A percentile compares a stretch with the other conserved stretches of the same genome.
phyloP scores from a whole-genome alignment of 495 filamentous ascomycete genomes.

The Barbatosphaeria neglecta region DNA sequence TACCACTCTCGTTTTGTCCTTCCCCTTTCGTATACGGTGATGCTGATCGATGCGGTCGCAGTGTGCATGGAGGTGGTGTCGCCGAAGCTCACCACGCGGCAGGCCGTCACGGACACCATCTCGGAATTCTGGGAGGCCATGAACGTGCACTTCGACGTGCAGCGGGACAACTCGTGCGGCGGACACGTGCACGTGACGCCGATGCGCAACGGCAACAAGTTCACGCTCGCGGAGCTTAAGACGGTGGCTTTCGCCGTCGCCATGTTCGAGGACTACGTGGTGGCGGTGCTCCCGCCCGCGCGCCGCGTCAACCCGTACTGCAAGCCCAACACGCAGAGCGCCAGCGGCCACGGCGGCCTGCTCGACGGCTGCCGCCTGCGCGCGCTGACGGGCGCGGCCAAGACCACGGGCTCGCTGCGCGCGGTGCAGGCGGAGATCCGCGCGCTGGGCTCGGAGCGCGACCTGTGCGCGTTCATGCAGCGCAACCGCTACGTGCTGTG shows the following conservation, averaged over 20 bases:
- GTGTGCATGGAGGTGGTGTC: slow-evolving; percentile 13
- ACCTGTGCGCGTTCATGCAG: slow-evolving; percentile 9
- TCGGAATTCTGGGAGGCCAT: slow-evolving; percentile 11
- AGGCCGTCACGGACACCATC: slow-evolving; percentile 3
- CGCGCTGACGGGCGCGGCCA: background rate
- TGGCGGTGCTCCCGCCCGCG: slow-evolving; percentile 2
- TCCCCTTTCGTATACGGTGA: background rate
- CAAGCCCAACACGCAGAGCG: slow-evolving; percentile 2
- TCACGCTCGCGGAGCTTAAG: slow-evolving; percentile 7
- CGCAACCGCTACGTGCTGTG: slow-evolving; percentile 9
- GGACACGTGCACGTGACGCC: slow-evolving; percentile 9
- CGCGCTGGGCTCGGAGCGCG: background rate
- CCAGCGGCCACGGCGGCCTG: background rate
- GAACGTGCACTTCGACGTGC: slow-evolving; percentile 7
- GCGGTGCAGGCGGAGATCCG: slow-evolving; percentile 6
- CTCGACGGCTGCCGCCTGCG: background rate
- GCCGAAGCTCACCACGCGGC: slow-evolving; percentile 5
- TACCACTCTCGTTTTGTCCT: background rate
- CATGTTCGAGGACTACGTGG: slow-evolving; percentile 8
- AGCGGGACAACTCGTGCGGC: slow-evolving; percentile 6
- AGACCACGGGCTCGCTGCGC: slow-evolving; percentile 1
- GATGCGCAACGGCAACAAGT: slow-evolving; percentile 3
- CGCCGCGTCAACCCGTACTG: slow-evolving; percentile 10
- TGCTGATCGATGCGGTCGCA: background rate
- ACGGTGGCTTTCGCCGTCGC: slow-evolving; percentile 8